phyloP scores from a whole-genome alignment of 148 eudicot genomes.

The Suaeda aralocaspica region DNA sequence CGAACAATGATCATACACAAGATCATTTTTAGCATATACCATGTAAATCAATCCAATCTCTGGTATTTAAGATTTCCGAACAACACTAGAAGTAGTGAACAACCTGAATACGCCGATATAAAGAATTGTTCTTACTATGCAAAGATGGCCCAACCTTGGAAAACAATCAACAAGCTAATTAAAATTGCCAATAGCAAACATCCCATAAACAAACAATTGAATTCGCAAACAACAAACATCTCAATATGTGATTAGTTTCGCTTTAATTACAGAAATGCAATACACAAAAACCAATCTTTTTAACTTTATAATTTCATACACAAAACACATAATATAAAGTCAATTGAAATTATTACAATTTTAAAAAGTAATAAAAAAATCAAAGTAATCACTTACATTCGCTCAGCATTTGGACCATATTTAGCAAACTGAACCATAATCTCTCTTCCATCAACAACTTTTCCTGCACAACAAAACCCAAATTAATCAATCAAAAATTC shows the following conservation, averaged over 20 bases:
- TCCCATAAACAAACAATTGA: not conserved
- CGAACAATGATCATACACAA: no score
- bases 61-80: not conserved
- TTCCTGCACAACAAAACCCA: conserved; percentile 27
- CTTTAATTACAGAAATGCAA: no score
- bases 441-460: conserved; percentile 51
- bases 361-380: not conserved
- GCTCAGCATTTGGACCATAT: conserved; percentile 53
- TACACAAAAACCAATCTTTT: no score
- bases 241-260: not conserved
- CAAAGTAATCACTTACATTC: conserved; percentile 28
- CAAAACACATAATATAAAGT: not conserved
- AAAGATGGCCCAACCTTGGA: not conserved
- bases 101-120: not conserved
- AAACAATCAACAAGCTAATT: not conserved
- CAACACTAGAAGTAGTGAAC: not conserved
- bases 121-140: not conserved
- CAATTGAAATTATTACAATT: not conserved
- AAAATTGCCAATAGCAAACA: not conserved
- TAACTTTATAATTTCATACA: not conserved
- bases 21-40: no score
- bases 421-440: conserved; percentile 56
- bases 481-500: not conserved
- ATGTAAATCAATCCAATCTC: no score
- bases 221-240: not conserved